A percentile compares a stretch with the other conserved stretches of the same genome.
phyloP scores from a whole-genome alignment of 176 grass and related monocot species.

The Bromus sterilis region DNA sequence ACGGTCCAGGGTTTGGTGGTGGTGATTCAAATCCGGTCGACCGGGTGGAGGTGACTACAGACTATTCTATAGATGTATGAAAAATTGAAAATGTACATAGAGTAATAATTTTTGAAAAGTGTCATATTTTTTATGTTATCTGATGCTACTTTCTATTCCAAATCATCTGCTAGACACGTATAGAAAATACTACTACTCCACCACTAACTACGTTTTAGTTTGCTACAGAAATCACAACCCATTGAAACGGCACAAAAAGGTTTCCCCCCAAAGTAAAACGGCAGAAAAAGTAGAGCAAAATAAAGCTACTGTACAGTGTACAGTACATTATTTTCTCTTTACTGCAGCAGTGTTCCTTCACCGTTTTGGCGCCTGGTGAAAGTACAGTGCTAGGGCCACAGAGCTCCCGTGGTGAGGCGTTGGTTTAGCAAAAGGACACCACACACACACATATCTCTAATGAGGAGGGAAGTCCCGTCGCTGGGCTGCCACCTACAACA shows the following conservation, averaged over 20 bases:
- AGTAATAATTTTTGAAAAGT: no score
- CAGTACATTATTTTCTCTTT: not conserved
- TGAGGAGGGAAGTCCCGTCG: conserved; percentile 23
- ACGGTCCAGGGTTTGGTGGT: no score
- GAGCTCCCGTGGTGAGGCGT: conserved; percentile 33
- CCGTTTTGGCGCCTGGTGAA: not conserved
- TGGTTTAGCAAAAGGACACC: conserved; percentile 13
- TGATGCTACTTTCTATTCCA: not conserved
- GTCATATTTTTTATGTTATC: not conserved
- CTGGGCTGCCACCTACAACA: not conserved
- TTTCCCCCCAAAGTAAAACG: not conserved
- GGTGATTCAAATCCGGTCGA: no score
- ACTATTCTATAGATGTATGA: no score
- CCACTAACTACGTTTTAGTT: not conserved
- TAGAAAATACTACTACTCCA: not conserved
- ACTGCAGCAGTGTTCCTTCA: not conserved
- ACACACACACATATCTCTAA: conserved; percentile 31
- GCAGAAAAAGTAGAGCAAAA: not conserved
- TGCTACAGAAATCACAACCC: not conserved
- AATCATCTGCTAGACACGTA: not conserved
- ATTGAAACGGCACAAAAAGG: not conserved
- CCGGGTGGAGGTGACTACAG: no score
- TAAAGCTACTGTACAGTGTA: not conserved
- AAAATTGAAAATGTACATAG: no score
- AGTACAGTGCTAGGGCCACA: conserved; percentile 29